Evolutionary conservation across 1,284 basidiomycete genomes (phyloP).

Genomic region (Leucoagaricus sp.): DNA sequence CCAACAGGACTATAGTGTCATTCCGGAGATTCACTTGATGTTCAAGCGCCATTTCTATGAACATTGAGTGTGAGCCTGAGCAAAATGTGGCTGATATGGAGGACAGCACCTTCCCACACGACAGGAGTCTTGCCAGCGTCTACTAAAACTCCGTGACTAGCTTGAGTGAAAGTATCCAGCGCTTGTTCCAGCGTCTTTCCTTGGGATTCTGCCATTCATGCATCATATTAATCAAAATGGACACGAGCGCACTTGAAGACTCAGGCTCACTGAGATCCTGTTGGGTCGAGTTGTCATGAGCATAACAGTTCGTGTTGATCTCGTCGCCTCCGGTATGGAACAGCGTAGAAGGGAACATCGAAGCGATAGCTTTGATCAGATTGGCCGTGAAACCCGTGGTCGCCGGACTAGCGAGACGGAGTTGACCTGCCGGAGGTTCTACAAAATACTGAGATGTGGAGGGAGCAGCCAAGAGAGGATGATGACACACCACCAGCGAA

Average conservation of each 20-base stretch:
- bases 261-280: constrained; percentile 43
- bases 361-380: constrained; percentile 37
- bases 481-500: constrained; percentile 56
- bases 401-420: constrained; percentile 60
- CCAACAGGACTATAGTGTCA: constrained; percentile 71
- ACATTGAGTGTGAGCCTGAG: constrained; percentile 4
- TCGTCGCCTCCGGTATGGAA: constrained; percentile 88
- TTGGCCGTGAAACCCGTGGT: constrained; percentile 41
- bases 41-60: constrained; percentile 66
- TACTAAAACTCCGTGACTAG: constrained; percentile 37
- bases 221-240: background rate
- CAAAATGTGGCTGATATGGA: background rate
- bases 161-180: constrained; percentile 60
- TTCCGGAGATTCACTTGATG: constrained; percentile 63
- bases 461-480: no score
- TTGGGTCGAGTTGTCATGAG: constrained; percentile 59
- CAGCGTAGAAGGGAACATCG: constrained; percentile 55
- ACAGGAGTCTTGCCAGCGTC: constrained; percentile 43
- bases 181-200: constrained; percentile 65
- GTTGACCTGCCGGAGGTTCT: constrained; percentile 84
- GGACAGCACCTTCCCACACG: constrained; percentile 42
- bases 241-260: background rate
- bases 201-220: constrained; percentile 13
- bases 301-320: constrained; percentile 75
- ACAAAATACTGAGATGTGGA: no score